phyloP scores from a whole-genome alignment of 1,139 yeast species.

The Pichia sp. region DNA sequence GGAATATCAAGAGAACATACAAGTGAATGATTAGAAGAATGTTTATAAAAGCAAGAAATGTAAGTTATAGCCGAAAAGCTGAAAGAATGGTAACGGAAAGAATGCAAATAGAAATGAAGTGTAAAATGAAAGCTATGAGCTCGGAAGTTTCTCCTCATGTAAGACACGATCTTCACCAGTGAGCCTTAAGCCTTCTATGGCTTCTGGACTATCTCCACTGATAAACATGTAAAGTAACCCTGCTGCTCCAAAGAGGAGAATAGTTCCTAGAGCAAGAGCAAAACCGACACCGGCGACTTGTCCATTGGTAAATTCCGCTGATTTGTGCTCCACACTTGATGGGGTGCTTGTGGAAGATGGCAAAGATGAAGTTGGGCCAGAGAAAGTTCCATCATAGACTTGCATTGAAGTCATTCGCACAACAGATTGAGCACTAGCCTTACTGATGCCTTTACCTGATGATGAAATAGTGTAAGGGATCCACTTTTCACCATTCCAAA shows the following conservation, averaged over 20 bases:
- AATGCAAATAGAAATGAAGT: too few species aligned
- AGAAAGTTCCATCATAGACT: conserved; percentile 18
- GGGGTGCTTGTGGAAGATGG: conserved; percentile 2
- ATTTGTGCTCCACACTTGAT: conserved; percentile 7
- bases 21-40: too few species aligned
- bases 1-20: too few species aligned
- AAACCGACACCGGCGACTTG: conserved; percentile 82
- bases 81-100: too few species aligned
- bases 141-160: background rate
- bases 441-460: conserved; percentile 10
- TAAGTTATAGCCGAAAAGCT: too few species aligned
- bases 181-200: conserved; percentile 21
- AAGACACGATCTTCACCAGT: conserved; percentile 49
- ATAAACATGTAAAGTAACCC: conserved; percentile 51
- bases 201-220: conserved; percentile 34
- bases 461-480: conserved; percentile 51
- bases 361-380: conserved; percentile 16
- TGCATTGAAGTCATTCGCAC: conserved; percentile 27
- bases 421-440: conserved; percentile 32
- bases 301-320: conserved; percentile 41
- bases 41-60: too few species aligned
- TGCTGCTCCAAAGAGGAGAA: conserved; percentile 55
- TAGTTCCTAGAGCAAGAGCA: conserved; percentile 82
- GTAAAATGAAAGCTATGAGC: too few species aligned
- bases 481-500: conserved; percentile 69